A percentile compares a stretch with the other conserved stretches of the same genome.
Evolutionary conservation across 306 rosid genomes (phyloP).

Genomic region (Albizia julibrissin): DNA sequence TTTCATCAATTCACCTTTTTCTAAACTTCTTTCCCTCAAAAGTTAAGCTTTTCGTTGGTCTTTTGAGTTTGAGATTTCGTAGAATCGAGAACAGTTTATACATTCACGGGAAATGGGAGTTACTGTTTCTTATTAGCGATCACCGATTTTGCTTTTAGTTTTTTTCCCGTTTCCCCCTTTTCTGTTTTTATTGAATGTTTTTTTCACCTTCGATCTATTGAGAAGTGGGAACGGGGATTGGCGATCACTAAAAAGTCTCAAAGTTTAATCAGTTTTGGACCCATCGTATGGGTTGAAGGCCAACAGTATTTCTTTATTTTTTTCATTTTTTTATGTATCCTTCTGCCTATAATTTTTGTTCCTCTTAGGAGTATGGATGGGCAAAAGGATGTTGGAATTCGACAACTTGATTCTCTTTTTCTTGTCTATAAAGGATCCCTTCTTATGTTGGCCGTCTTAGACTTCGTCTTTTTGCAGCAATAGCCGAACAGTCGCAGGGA

Average conservation of each 20-base stretch:
- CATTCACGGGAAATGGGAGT: conserved; percentile 16
- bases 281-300: not conserved
- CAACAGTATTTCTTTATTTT: not conserved
- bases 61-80: conserved; percentile 28
- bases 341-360: not conserved
- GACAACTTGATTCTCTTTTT: not conserved
- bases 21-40: conserved; percentile 5
- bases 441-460: conserved; percentile 53
- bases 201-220: conserved; percentile 9
- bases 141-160: not conserved
- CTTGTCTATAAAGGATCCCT: conserved; percentile 36
- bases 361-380: not conserved
- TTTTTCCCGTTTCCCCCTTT: not conserved
- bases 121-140: conserved; percentile 17
- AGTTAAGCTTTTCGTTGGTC: conserved; percentile 31
- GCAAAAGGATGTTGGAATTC: not conserved
- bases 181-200: not conserved
- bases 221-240: not conserved
- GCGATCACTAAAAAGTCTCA: not conserved
- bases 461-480: conserved; percentile 58
- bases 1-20: conserved; percentile 37
- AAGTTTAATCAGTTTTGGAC: not conserved
- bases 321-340: no score
- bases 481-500: conserved; percentile 56
- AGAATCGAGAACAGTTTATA: conserved; percentile 38